Base-by-base conservation (phyloP, 345 rosid species). In the Mallotus nudiflorus region DNA sequence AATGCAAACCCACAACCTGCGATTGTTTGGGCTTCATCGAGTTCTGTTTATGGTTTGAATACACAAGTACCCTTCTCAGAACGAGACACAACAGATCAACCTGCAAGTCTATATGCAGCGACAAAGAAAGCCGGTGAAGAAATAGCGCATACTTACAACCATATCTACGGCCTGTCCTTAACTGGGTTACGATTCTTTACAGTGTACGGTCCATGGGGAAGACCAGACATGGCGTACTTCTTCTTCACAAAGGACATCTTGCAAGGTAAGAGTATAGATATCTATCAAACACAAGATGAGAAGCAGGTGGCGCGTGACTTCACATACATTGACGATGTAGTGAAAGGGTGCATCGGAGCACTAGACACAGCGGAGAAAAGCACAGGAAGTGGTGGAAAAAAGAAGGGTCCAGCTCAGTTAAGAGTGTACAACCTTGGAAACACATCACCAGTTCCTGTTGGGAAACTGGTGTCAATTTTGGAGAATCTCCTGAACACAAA, bases 271-370 rank as follows among this genome's bases (percentile, higher is more conserved):
- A 39, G 62, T 2, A 74, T 74, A 9, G 73, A 74, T 9, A 52
- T 74, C 1, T 74, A 74, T 11, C 77, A 62, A 9, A 67, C 77
- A 10, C 77, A 51, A 19, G 77, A 67, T 4, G 62, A 74, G 19
- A 61, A 74, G 24, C 56, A 74, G 64, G 77, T 74, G 68, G 77
- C 77, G 35, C 77, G 77, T 62, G 77, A 74, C 73, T 74, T 74
- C 62, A 74, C 77, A 0, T 74, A 60, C 56, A 74, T 74, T 10
- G 77, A 74, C 6, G 77, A 74, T 15, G 61, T 74, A 5, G 77
- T 67, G 28, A 74, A 74, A 53, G 77, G 77, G 6, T 74, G 77
- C n/a, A 10, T 74, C 4, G 77, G 77, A 12, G 68, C 77, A 3
- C 12, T 74, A 25, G 77, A 74, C 62, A 74, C 77, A 9, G 77